Conservation (phyloP, 768 basidiomycete genomes). For the Pulveroboletus sp. region DNA sequence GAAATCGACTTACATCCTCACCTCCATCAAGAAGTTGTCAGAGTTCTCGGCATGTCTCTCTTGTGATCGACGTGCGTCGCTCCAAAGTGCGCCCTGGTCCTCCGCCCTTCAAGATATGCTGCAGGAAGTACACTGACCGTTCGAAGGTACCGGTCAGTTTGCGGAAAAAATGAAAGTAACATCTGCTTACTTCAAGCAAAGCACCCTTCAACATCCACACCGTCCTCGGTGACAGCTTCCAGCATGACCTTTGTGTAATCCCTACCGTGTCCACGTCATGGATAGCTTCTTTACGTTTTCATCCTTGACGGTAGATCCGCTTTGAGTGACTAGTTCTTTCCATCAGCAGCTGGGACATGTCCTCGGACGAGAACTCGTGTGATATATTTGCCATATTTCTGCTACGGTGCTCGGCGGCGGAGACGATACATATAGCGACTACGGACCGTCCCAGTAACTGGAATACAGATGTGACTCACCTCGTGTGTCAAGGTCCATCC, state of each 20-base stretch:
- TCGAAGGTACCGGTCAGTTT: conserved; percentile 61
- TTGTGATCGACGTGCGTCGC: conserved; percentile 73
- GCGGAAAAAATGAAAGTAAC: neutral
- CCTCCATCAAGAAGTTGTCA: conserved; percentile 56
- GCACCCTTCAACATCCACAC: conserved; percentile 62
- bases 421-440: neutral
- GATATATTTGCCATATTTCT: conserved; percentile 53
- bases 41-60: conserved; percentile 65
- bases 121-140: conserved; percentile 39
- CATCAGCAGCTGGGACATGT: neutral
- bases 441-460: conserved; percentile 60
- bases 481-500: conserved; percentile 63
- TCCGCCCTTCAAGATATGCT: conserved; percentile 44
- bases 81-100: conserved; percentile 62
- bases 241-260: conserved; percentile 56
- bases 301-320: conserved; percentile 69
- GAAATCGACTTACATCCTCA: conserved; percentile 19
- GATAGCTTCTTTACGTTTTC: conserved; percentile 55
- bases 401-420: neutral
- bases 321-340: conserved; percentile 56
- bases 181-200: conserved; percentile 64
- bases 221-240: conserved; percentile 57
- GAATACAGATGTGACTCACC: conserved; percentile 32
- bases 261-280: conserved; percentile 59
- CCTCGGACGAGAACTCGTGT: conserved; percentile 40